Evolutionary conservation across 495 filamentous ascomycete genomes (phyloP).

Genomic region (Copromyces sp.): DNA sequence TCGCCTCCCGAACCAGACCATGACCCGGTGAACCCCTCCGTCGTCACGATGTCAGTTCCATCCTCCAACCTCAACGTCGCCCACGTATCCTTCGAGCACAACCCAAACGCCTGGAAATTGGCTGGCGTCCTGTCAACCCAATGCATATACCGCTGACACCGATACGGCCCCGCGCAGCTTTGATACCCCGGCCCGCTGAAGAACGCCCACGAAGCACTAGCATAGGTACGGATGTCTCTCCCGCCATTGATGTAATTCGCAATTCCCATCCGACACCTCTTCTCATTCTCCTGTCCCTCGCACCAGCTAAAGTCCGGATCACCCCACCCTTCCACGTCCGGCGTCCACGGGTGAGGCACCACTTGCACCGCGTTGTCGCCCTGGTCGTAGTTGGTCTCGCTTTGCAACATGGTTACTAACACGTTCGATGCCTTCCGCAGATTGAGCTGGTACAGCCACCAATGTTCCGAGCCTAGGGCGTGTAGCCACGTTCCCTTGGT

Average conservation of each 20-base stretch:
- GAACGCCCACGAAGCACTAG: slow-evolving; percentile 59
- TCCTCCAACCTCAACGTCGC: slow-evolving; percentile 19
- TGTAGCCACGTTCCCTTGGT: slow-evolving; percentile 52
- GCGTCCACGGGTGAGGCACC: slow-evolving; percentile 38
- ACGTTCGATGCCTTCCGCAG: slow-evolving; percentile 61
- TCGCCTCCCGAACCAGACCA: slow-evolving; percentile 41
- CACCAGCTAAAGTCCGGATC: slow-evolving; percentile 50
- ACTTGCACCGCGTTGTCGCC: slow-evolving; percentile 51
- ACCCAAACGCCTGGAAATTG: slow-evolving; percentile 29
- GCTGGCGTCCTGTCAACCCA: slow-evolving; percentile 22
- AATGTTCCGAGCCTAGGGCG: slow-evolving; percentile 66
- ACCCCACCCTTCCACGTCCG: slow-evolving; percentile 31
- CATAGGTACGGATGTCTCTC: slow-evolving; percentile 45
- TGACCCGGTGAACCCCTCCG: slow-evolving; percentile 37
- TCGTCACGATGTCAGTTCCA: slow-evolving; percentile 22
- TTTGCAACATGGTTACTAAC: slow-evolving; percentile 71
- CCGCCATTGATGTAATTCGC: slow-evolving; percentile 50
- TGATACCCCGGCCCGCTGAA: slow-evolving; percentile 42
- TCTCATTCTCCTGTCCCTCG: slow-evolving; percentile 9
- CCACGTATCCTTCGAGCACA: slow-evolving; percentile 27
- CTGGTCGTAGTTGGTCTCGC: slow-evolving; percentile 87
- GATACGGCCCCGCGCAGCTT: slow-evolving; percentile 17
- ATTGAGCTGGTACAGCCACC: slow-evolving; percentile 67
- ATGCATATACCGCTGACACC: slow-evolving; percentile 32
- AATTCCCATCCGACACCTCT: slow-evolving; percentile 33